Base-by-base conservation (phyloP, 805 yeast genomes). In the Candida oleophila region DNA sequence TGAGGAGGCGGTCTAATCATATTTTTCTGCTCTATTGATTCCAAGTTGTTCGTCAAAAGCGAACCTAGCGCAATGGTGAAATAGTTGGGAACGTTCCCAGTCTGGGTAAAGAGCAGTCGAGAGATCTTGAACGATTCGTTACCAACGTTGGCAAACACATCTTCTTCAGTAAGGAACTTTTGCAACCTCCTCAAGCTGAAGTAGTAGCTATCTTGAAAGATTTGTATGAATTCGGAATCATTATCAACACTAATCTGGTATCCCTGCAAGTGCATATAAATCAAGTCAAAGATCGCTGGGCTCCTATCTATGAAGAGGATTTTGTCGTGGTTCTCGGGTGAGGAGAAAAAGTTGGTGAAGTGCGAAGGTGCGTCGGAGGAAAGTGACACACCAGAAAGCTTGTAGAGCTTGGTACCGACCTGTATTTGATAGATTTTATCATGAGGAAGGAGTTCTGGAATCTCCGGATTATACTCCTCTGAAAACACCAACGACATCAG, bases 351-450 rank as follows among this genome's bases (percentile, higher is more conserved):
- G 22, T 76, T 71, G 2, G 97, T 89, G 69, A 90, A 91, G 61
- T 87, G 89, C 3, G 95, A 87, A 0, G 97, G 97, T 0, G 85
- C 84, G 65, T 90, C 97, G 2, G 87, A 86, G 21, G 89, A 85
- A 34, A 90, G 65, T 2, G 96, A 88, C 0, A 94, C 91, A 1
- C 96, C 96, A 57, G 89, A 83, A 15, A 85, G 55, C n/a, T 74
- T 69, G 62, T 83, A 89, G 21, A 80, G 52, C 51, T 71, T 73
- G 36, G 73, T 76, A 0, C 96, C 96, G 11, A 89, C 81, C 59
- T 84, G 88, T 21, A 89, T 75, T 15, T 82, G 73, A 64, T 77
- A 89, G 64, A 87, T 80, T 47, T 73, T 78, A 38, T 83, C 86
- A 54, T 82, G 87, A 0, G 94, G 92, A 21, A 89, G 69, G 2